Base-by-base conservation (phyloP, 768 basidiomycete species). In the Boletus barrowsii region DNA sequence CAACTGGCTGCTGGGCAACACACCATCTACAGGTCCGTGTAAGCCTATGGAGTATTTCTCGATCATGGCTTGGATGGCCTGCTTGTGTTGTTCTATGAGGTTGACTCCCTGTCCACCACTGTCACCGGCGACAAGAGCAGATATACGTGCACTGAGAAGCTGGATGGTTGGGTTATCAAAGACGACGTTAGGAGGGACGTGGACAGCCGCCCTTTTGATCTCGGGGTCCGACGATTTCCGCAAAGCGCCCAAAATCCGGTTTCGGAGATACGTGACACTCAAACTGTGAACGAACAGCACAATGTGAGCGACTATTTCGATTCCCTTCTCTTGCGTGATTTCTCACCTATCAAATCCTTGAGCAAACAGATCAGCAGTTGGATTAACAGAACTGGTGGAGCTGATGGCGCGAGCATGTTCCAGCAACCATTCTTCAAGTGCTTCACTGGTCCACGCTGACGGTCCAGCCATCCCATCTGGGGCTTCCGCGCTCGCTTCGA, bases 151-250 rank as follows among this genome's bases (percentile, higher is more conserved):
- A 44, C 70, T 67, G 24, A 76, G 66, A 3, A 62, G 62, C 35
- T 70, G 67, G 18, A 79, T 72, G 2, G 75, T 75, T 3, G 79
- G 78, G 26, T 76, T 63, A 20, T 67, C 62, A 39, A 72, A 73
- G 4, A 81, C 70, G 49, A 75, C 55, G 44, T 65, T 65, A 10
- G 60, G 56, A 10, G 67, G 59, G 5, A 80, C 45, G 3, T 62
- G 55, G 2, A 47, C 9, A 8, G 64, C 64, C 1, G 69, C 59
- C 10, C 68, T 60, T n/a, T 62, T 62, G 5, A 68, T 56, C 22
- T 67, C 67, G 0, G 68, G 46, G 42, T 69, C 63, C 0, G 68
- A 53, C 0, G 73, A 70, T 4, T 63, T 69, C 18, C 73, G 68
- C 13, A 76, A 30, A 2, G 67, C 56, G 7, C 57, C 60, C 14